Evolutionary conservation across 2,329 filamentous ascomycete genomes (phyloP).

Genomic region (Myriosclerotinia duriaeana): DNA sequence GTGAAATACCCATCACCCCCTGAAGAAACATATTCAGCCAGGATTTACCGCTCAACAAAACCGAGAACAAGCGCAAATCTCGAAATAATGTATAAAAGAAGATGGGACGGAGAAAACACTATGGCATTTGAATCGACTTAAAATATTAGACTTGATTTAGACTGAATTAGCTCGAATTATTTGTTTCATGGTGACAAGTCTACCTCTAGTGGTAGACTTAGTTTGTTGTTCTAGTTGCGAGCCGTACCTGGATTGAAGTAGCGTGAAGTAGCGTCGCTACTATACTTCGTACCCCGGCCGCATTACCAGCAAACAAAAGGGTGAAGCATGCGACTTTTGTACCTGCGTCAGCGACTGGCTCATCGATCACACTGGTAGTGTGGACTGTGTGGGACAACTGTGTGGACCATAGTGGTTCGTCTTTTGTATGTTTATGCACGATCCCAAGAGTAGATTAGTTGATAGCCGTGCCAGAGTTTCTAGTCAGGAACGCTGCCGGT

Average conservation of each 20-base stretch:
- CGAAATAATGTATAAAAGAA: constrained; percentile 14
- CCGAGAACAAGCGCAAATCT: constrained; percentile 12
- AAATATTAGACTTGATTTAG: not conserved
- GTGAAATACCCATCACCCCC: not conserved
- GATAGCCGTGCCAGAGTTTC: not conserved
- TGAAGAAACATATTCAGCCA: constrained; percentile 5
- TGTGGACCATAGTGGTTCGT: not conserved
- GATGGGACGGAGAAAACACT: constrained; percentile 10
- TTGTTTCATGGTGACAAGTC: constrained; percentile 10
- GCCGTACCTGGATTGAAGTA: constrained; percentile 13
- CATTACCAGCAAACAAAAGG: constrained; percentile 21
- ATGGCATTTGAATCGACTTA: constrained; percentile 4
- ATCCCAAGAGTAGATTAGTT: constrained; percentile 3
- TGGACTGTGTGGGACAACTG: constrained; percentile 13
- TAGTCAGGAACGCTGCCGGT: constrained; percentile 19
- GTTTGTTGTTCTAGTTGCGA: constrained; percentile 14
- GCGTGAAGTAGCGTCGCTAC: too few relatives aligned
- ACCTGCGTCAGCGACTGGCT: constrained; percentile 12
- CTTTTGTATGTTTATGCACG: constrained; percentile 17
- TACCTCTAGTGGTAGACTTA: not conserved
- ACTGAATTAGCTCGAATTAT: not conserved
- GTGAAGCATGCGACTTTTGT: constrained; percentile 20
- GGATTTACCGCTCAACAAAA: constrained; percentile 18
- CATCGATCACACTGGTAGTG: constrained; percentile 10
- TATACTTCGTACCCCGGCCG: not conserved